phyloP scores from a whole-genome alignment of 176 grass and related monocot genomes.

The Triticum urartu region DNA sequence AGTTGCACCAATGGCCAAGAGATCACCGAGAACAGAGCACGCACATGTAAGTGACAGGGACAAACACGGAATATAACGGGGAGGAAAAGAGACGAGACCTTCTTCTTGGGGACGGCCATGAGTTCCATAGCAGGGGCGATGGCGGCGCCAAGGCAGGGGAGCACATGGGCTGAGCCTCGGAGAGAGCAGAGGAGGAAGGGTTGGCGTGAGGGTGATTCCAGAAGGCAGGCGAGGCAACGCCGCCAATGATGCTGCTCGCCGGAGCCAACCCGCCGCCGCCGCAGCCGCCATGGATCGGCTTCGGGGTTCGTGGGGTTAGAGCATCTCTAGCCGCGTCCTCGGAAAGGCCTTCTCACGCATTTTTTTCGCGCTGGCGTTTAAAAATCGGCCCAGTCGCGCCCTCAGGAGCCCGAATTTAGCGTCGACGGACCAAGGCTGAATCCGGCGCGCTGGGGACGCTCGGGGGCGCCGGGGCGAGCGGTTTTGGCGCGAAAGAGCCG shows the following conservation, averaged over 20 bases:
- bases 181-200: background rate
- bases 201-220: constrained; percentile 3
- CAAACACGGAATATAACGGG: background rate
- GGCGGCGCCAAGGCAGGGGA: constrained; percentile 39
- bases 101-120: constrained; percentile 91
- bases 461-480: too few relatives aligned
- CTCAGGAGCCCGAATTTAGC: too few relatives aligned
- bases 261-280: constrained; percentile 41
- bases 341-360: too few relatives aligned
- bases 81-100: constrained; percentile 37
- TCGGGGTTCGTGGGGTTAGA: background rate
- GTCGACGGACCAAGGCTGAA: too few relatives aligned
- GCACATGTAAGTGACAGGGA: background rate
- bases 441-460: too few relatives aligned
- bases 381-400: too few relatives aligned
- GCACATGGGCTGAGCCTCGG: constrained; percentile 11
- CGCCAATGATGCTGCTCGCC: constrained; percentile 35
- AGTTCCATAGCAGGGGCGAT: constrained; percentile 50
- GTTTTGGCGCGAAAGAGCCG: too few relatives aligned
- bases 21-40: background rate
- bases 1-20: background rate
- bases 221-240: constrained; percentile 36
- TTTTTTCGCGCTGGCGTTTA: too few relatives aligned
- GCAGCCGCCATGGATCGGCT: constrained; percentile 38
- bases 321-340: too few relatives aligned